phyloP scores from a whole-genome alignment of 352 stramenopile genomes.

The Pythium aristosporum region DNA sequence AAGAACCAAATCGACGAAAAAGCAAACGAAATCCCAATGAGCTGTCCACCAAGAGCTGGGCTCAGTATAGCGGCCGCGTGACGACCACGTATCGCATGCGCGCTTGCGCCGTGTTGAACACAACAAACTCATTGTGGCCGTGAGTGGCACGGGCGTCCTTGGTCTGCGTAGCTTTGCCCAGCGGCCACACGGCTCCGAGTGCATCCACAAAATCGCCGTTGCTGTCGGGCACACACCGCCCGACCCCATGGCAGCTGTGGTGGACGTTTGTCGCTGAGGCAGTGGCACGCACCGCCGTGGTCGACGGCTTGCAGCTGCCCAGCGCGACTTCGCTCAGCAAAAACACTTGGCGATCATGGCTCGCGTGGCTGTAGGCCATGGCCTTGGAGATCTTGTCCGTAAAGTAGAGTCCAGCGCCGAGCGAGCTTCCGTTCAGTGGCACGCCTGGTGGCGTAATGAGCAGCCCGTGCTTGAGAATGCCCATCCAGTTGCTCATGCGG shows the following conservation, averaged over 20 bases:
- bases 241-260: constrained; percentile 68
- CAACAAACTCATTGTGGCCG: constrained; percentile 84
- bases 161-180: constrained; percentile 56
- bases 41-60: constrained; percentile 5
- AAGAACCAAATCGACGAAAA: constrained; percentile 5
- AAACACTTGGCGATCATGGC: constrained; percentile 52
- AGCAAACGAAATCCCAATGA: neutral
- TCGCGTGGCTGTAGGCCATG: constrained; percentile 62
- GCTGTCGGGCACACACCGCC: constrained; percentile 54
- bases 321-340: constrained; percentile 69
- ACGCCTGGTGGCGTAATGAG: constrained; percentile 80
- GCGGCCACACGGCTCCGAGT: constrained; percentile 60
- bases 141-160: constrained; percentile 50
- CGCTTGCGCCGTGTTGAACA: constrained; percentile 79
- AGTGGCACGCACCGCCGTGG: neutral
- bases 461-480: constrained; percentile 80
- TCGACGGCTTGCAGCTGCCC: constrained; percentile 54
- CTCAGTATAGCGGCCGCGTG: constrained; percentile 16
- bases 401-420: constrained; percentile 88
- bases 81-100: constrained; percentile 82
- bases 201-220: constrained; percentile 52
- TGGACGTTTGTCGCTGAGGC: constrained; percentile 24
- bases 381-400: constrained; percentile 83
- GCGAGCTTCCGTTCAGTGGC: constrained; percentile 68
- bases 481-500: constrained; percentile 76